phyloP scores from a whole-genome alignment of 768 basidiomycete species.

The Termitomyces sp. region DNA sequence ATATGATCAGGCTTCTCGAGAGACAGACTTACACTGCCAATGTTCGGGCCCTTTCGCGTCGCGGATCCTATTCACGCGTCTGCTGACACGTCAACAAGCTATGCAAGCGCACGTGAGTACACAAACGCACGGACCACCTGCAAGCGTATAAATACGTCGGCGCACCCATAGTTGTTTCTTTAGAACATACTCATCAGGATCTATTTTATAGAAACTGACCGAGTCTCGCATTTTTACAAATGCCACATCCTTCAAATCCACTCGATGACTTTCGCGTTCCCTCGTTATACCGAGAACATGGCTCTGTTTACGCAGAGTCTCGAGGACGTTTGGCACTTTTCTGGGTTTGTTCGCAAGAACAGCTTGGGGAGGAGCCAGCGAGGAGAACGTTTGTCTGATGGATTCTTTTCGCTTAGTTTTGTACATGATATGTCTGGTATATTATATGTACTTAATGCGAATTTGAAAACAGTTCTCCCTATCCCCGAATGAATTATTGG shows the following conservation, averaged over 20 bases:
- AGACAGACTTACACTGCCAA: not conserved
- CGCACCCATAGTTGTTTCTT: slow-evolving; percentile 10
- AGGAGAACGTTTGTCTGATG: slow-evolving; percentile 21
- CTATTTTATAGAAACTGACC: slow-evolving; percentile 26
- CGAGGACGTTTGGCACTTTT: slow-evolving; percentile 21
- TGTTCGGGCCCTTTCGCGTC: not conserved
- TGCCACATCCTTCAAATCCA: slow-evolving; percentile 24
- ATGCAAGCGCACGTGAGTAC: slow-evolving; percentile 6
- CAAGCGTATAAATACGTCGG: slow-evolving; percentile 12
- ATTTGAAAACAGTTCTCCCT: too few relatives aligned
- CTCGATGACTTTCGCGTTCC: slow-evolving; percentile 21
- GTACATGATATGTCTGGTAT: not conserved
- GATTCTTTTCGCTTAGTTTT: slow-evolving; percentile 6
- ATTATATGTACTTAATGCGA: too few relatives aligned
- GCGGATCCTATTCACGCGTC: not conserved
- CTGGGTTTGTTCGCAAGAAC: slow-evolving; percentile 9
- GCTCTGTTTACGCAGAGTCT: slow-evolving; percentile 13
- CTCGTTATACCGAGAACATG: slow-evolving; percentile 23
- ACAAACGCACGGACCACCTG: slow-evolving; percentile 15
- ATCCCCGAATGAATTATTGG: too few relatives aligned
- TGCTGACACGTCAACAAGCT: not conserved
- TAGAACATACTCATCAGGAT: slow-evolving; percentile 26
- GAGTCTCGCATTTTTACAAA: slow-evolving; percentile 26
- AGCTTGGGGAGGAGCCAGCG: slow-evolving; percentile 10
- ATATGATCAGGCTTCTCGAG: not conserved